Conservation (phyloP, 768 basidiomycete species). For the Crassisporium funariophilum region DNA sequence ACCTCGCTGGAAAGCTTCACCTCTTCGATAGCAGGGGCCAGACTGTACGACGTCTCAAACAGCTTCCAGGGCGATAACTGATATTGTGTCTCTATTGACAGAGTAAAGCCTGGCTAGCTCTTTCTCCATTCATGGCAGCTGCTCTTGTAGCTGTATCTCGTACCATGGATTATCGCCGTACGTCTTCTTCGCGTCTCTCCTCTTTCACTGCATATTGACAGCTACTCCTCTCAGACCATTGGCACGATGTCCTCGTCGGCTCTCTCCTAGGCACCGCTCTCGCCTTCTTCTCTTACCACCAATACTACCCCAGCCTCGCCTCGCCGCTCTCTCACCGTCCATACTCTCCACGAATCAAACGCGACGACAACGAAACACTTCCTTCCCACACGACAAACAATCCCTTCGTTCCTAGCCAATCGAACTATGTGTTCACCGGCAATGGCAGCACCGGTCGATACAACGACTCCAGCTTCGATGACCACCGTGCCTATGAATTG, state of each 20-base stretch:
- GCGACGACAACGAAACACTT: conserved; percentile 43
- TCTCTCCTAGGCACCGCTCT: conserved; percentile 70
- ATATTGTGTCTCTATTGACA: conserved; percentile 25
- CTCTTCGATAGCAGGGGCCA: conserved; percentile 84
- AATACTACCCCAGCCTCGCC: conserved; percentile 78
- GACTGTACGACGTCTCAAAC: conserved; percentile 42
- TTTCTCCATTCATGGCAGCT: conserved; percentile 78
- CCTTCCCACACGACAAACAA: conserved; percentile 32
- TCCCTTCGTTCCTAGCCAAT: not conserved
- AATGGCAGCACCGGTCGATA: not conserved
- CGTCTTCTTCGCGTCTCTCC: conserved; percentile 26
- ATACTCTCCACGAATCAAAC: conserved; percentile 64
- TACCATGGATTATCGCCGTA: conserved; percentile 91
- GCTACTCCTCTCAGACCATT: conserved; percentile 65
- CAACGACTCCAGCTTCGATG: conserved; percentile 16
- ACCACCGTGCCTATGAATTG: conserved; percentile 24
- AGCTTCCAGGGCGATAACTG: conserved; percentile 2
- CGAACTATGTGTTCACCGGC: no score
- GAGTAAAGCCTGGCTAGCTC: conserved; percentile 82
- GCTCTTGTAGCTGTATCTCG: conserved; percentile 80
- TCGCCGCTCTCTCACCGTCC: conserved; percentile 69
- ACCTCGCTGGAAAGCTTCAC: conserved; percentile 91
- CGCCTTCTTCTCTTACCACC: conserved; percentile 78
- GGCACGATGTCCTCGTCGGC: conserved; percentile 88
- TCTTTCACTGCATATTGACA: conserved; percentile 5